Conservation (phyloP, 2,329 filamentous ascomycete species). For the Xylariomycetidae sp. region DNA sequence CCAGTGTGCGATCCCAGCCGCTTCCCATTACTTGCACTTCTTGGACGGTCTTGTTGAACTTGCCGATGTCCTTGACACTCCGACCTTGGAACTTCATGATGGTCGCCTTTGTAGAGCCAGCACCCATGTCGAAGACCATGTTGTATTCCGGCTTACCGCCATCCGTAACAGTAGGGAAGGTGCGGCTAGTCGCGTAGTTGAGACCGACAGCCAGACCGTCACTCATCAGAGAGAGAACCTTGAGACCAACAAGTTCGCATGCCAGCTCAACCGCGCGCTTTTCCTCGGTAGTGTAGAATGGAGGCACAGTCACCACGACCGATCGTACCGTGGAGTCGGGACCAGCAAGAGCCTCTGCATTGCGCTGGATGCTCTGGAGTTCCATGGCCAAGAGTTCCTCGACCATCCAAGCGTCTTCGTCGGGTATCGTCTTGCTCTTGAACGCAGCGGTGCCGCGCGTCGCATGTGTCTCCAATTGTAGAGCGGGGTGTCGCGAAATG, state of each 20-base stretch:
- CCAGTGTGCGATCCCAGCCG: slow-evolving; percentile 85
- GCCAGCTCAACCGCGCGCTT: slow-evolving; percentile 79
- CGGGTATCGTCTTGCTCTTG: slow-evolving; percentile 59
- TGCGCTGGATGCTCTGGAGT: slow-evolving; percentile 82
- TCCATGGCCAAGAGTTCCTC: slow-evolving; percentile 97
- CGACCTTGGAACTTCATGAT: slow-evolving; percentile 85
- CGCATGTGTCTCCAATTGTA: slow-evolving; percentile 59
- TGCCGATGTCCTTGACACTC: slow-evolving; percentile 83
- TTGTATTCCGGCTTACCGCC: slow-evolving; percentile 86
- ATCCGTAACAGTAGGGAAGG: slow-evolving; percentile 78
- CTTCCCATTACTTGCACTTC: slow-evolving; percentile 84
- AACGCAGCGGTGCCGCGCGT: slow-evolving; percentile 69
- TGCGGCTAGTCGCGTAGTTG: slow-evolving; percentile 89
- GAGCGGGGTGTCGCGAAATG: slow-evolving; percentile 66
- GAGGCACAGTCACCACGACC: slow-evolving; percentile 80
- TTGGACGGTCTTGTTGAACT: slow-evolving; percentile 93
- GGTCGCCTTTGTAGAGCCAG: slow-evolving; percentile 86
- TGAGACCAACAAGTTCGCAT: slow-evolving; percentile 80
- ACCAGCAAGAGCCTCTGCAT: slow-evolving; percentile 78
- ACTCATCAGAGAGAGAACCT: slow-evolving; percentile 76
- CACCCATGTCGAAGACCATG: slow-evolving; percentile 95
- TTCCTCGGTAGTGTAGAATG: slow-evolving; percentile 87
- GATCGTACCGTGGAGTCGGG: slow-evolving; percentile 69
- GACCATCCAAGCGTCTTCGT: slow-evolving; percentile 66
- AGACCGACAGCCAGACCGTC: slow-evolving; percentile 89